Evolutionary conservation across 2,329 filamentous ascomycete genomes (phyloP), one percentile per base, ranked within the genome.

Genomic region (Aureobasidium sp.): DNA sequence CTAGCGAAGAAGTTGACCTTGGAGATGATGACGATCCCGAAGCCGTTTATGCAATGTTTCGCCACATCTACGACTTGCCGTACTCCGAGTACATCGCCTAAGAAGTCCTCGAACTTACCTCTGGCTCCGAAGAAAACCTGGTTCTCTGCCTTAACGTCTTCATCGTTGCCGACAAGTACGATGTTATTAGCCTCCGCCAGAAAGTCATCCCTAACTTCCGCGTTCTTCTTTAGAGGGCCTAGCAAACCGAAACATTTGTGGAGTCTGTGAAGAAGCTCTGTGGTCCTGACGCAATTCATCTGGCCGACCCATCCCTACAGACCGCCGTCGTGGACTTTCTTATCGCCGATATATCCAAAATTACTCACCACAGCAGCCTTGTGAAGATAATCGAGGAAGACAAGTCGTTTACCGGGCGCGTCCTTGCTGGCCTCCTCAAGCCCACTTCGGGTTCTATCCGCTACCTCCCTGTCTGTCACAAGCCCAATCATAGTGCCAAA

Each of bases 161-260:
- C 51, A 45, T 57, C 22, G 29, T 63, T 17, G 64, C 65, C 22
- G 65, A 66, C 53, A 65, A 66, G 48, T 65, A 65, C 59, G 47
- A 63, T 6, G 44, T 65, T 6, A 56, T 57, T 7, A 36, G 31
- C 7, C 64, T 66, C 17, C 56, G 59, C 14, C 53, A 20, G 7
- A 29, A 62, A 8, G 60, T 62, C 6, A 29, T 61, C 2, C 44
- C 25, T 17, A 25, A 47, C 22, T 47, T 47, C 25, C 5, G 5
- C 17, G 0, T 12, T n/a, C 44, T 17, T 20, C 14, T 47, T 3
- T 12, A 47, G n/a, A 0, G 22, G n/a, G 3, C 5, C 15, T 47
- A 25, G 44, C 9, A 29, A 6, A n/a, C 44, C 12, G 44, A 47
- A 7, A 14, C 3, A 25, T 27, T 47, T n/a, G 25, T 29, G 3